Evolutionary conservation across 108 stramenopile species (phyloP), one percentile per base, ranked within the genome.

Genomic region (Cyclostephanos invisitatus): DNA sequence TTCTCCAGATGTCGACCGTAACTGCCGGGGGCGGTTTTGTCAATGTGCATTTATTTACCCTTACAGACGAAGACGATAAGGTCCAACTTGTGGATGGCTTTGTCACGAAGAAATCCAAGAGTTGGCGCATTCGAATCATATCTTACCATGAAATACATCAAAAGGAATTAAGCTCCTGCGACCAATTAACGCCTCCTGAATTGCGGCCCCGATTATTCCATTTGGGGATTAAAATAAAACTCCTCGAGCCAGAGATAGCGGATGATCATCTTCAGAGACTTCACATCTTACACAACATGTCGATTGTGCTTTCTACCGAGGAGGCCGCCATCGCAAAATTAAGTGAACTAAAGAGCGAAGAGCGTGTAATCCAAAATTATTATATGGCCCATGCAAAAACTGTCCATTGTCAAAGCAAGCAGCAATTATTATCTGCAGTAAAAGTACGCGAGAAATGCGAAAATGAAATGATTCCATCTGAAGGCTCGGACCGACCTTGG

Each of bases 21-120:
- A 27, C 84, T 15, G 71, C 78, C 21, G 87, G 87, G 29, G 89
- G 86, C 22, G 75, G 78, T 38, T 90, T 88, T 64, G 80, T 90
- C 20, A 80, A 88, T 66, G 72, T 83, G 47, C 51, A 44, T 6
- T 57, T 64, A 36, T 68, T 84, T 55, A 50, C 35, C 0, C 36
- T 84, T 20, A 11, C 54, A 14, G 42, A 59, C 27, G 21, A 37
- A 14, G 42, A 59, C 27, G 21, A 37, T 44, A 48, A 44, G 20
- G 37, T 86, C 83, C 28, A 53, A 11, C 63, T 53, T 5, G 35
- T 75, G 47, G 63, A 36, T 32, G 66, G 84, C 18, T 75, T 89
- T 64, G 42, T 72, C 4, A 72, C 80, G 29, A 81, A 86, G 50
- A 81, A 80, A 73, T 84, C 86, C 11, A 89, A 87, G 69, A 62